Conservation (phyloP, 768 basidiomycete species). For the Pleurotus djamor region DNA sequence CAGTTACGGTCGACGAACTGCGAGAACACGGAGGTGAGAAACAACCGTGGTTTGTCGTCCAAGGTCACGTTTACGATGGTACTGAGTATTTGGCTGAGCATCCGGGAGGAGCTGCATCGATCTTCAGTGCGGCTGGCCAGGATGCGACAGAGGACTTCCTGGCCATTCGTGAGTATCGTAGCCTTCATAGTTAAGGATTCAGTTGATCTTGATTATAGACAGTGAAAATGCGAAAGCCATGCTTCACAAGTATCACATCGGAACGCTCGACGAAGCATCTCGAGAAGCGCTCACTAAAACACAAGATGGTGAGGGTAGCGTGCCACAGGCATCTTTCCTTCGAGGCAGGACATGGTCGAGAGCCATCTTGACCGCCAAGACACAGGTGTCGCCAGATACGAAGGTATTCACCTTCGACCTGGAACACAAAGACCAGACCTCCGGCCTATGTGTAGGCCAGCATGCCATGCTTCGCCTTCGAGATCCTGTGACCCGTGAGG, state of each 20-base stretch:
- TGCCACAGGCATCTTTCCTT: constrained; percentile 30
- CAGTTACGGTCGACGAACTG: constrained; percentile 43
- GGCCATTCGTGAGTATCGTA: constrained; percentile 58
- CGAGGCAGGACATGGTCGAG: constrained; percentile 46
- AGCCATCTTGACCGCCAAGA: constrained; percentile 32
- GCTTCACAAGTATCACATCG: constrained; percentile 40
- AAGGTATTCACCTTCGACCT: constrained; percentile 50
- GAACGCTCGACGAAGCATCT: constrained; percentile 31
- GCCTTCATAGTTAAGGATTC: constrained; percentile 39
- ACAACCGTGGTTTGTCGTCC: constrained; percentile 49
- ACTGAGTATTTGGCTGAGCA: constrained; percentile 51
- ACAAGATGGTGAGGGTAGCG: constrained; percentile 1
- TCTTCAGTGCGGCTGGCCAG: constrained; percentile 51
- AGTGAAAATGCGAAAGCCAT: constrained; percentile 3
- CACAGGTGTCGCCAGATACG: constrained; percentile 44
- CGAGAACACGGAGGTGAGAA: constrained; percentile 29
- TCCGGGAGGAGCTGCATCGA: constrained; percentile 57
- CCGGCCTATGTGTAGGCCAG: constrained; percentile 59
- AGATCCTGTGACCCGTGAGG: constrained; percentile 20
- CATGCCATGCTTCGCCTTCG: constrained; percentile 52
- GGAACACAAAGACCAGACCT: constrained; percentile 29
- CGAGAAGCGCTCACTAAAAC: neutral
- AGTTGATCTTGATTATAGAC: constrained; percentile 10
- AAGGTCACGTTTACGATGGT: constrained; percentile 52
- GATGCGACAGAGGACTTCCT: constrained; percentile 66